Conservation (phyloP, 345 rosid species). For the Euphorbia lathyris region DNA sequence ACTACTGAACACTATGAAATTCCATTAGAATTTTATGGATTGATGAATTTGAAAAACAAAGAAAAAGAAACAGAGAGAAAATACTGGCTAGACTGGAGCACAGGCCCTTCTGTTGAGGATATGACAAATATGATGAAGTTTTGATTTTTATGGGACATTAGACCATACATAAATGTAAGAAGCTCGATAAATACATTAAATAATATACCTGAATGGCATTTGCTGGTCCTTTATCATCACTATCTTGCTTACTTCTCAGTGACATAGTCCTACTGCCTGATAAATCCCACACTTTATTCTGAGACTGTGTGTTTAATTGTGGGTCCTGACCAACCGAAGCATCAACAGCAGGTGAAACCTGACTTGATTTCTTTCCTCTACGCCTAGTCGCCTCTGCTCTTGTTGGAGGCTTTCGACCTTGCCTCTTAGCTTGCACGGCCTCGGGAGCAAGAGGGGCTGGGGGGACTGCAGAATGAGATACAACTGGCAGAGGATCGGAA, state of each 20-base stretch:
- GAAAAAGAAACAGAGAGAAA: not conserved
- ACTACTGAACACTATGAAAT: no score
- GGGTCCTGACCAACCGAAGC: slow-evolving; percentile 30
- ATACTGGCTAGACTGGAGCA: not conserved
- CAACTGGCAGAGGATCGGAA: slow-evolving; percentile 27
- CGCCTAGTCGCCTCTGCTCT: slow-evolving; percentile 40
- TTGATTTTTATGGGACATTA: not conserved
- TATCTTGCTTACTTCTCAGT: slow-evolving; percentile 39
- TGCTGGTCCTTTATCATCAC: slow-evolving; percentile 35
- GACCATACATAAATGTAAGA: not conserved
- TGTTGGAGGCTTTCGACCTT: slow-evolving; percentile 38
- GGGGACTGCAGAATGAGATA: slow-evolving; percentile 22
- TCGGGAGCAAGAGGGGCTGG: slow-evolving; percentile 22
- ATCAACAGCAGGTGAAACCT: slow-evolving; percentile 27
- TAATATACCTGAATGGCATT: slow-evolving; percentile 34
- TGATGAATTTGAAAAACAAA: not conserved
- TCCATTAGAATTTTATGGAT: not conserved
- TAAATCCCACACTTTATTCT: slow-evolving; percentile 27
- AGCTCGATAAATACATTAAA: not conserved
- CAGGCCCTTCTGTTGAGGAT: not conserved
- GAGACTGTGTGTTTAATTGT: slow-evolving; percentile 24
- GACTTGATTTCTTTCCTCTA: slow-evolving; percentile 42
- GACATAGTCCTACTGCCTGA: slow-evolving; percentile 24
- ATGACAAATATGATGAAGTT: not conserved
- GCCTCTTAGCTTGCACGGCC: slow-evolving; percentile 33